Conservation (phyloP, 106 monocot genomes). For the Dioscorea alata region DNA sequence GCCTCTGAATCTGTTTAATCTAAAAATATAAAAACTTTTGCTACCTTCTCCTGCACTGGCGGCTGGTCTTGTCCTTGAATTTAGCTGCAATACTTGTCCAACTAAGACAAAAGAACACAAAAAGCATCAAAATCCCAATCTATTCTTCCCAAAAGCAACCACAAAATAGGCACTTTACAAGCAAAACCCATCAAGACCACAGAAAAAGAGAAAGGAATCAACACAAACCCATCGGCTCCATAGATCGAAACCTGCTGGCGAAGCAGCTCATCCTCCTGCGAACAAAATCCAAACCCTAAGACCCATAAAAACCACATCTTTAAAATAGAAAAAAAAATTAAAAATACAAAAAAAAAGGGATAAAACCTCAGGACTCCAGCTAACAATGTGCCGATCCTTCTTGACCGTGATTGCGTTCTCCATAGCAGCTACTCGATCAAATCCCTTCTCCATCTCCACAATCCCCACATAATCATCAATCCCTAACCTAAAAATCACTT, state of each 20-base stretch:
- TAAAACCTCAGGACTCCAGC: slow-evolving; percentile 49
- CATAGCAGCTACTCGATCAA: neutral
- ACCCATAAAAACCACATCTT: neutral
- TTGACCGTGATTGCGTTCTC: slow-evolving; percentile 1
- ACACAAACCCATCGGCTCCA: slow-evolving; percentile 63
- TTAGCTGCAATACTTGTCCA: slow-evolving; percentile 80
- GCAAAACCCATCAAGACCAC: neutral
- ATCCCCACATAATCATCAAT: no score
- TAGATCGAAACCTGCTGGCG: slow-evolving; percentile 48
- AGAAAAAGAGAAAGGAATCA: neutral
- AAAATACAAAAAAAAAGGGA: neutral
- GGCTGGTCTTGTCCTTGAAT: slow-evolving; percentile 88
- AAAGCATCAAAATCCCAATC: neutral
- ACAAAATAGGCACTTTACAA: neutral
- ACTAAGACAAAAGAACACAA: slow-evolving; percentile 21
- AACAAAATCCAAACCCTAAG: neutral
- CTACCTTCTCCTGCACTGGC: slow-evolving; percentile 95
- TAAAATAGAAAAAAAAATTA: slow-evolving; percentile 2
- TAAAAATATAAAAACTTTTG: neutral
- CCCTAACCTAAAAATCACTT: no score
- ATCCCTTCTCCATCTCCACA: slow-evolving; percentile 3
- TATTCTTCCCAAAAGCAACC: neutral
- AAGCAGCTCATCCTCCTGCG: slow-evolving; percentile 71
- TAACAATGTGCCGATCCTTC: slow-evolving; percentile 56
- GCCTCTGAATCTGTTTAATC: neutral